These are phyloP conservation scores for Cyphellophora attinorum DNA, from an alignment of 2,329 filamentous ascomycete genomes.

Conservation along the genomic window DNA sequence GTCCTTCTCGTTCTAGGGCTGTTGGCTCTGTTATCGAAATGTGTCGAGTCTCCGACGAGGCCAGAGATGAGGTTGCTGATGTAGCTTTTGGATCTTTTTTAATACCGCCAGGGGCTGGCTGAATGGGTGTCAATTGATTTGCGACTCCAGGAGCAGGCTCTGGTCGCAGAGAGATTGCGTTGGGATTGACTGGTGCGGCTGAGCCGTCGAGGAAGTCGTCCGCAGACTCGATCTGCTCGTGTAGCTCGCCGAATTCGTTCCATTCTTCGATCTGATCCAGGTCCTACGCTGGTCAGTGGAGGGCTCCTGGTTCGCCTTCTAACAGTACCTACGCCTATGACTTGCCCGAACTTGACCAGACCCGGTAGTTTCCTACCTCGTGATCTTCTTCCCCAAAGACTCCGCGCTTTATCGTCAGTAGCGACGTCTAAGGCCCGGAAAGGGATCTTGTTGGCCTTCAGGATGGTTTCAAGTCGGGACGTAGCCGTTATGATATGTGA, in stretches of 20 bases:
- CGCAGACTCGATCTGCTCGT: slow-evolving; percentile 59
- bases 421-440: slow-evolving; percentile 90
- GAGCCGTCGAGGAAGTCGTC: slow-evolving; percentile 24
- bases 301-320: background rate
- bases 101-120: background rate
- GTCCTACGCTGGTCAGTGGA: slow-evolving; percentile 49
- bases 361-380: slow-evolving; percentile 83
- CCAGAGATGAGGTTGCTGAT: slow-evolving; percentile 16
- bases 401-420: slow-evolving; percentile 77
- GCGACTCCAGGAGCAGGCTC: background rate
- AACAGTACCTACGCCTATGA: slow-evolving; percentile 64
- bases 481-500: slow-evolving; percentile 95
- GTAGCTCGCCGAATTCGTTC: slow-evolving; percentile 97
- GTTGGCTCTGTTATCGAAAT: slow-evolving; percentile 15
- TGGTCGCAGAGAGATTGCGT: background rate
- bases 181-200: background rate
- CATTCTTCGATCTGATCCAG: slow-evolving; percentile 92
- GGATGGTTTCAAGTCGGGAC: slow-evolving; percentile 87
- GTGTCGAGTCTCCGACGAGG: slow-evolving; percentile 19
- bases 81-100: background rate
- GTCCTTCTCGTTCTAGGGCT: slow-evolving; percentile 7
- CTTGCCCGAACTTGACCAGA: slow-evolving; percentile 74
- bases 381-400: slow-evolving; percentile 76
- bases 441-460: slow-evolving; percentile 86
- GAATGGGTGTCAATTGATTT: background rate